Percentiles rank a stretch among this genome's conserved stretches.
phyloP scores from a whole-genome alignment of 1,284 basidiomycete species.

The Melampsora americana region DNA sequence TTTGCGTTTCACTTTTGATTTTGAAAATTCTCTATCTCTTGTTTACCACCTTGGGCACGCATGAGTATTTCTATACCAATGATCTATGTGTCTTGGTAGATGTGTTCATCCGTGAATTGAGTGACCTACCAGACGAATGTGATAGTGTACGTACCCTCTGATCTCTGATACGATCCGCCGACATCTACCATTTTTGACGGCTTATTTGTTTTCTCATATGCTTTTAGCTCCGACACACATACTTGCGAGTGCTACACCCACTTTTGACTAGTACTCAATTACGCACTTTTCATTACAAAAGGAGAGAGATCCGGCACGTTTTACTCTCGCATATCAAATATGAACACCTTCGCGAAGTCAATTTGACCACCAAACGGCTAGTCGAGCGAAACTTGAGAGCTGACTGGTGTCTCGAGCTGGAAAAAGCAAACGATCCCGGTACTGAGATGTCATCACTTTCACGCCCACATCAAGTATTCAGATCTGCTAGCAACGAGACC shows the following conservation, averaged over 20 bases:
- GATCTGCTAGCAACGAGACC: slow-evolving; percentile 21
- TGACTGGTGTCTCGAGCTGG: slow-evolving; percentile 68
- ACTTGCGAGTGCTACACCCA: slow-evolving; percentile 90
- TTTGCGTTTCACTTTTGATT: slow-evolving; percentile 90
- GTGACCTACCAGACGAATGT: slow-evolving; percentile 84
- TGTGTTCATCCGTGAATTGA: slow-evolving; percentile 87
- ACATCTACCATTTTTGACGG: background rate
- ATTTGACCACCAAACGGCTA: slow-evolving; percentile 78
- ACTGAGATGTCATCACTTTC: background rate
- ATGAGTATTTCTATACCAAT: slow-evolving; percentile 97
- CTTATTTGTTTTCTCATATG: background rate
- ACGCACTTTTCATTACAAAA: slow-evolving; percentile 77
- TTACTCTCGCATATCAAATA: slow-evolving; percentile 75
- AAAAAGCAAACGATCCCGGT: background rate
- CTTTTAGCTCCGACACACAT: slow-evolving; percentile 83
- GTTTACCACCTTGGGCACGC: slow-evolving; percentile 87
- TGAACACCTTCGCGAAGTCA: slow-evolving; percentile 73
- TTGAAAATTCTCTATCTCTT: slow-evolving; percentile 92
- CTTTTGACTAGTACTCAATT: slow-evolving; percentile 92
- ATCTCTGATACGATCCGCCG: too few species aligned
- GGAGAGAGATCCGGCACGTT: slow-evolving; percentile 76
- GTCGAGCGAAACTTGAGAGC: slow-evolving; percentile 85
- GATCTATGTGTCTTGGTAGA: slow-evolving; percentile 93
- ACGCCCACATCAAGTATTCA: background rate
- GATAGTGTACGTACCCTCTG: slow-evolving; percentile 69